These are phyloP conservation scores for Umbelopsis ramanniana DNA, from an alignment of 192 early-diverging fungal genomes.

Conservation along the genomic window DNA sequence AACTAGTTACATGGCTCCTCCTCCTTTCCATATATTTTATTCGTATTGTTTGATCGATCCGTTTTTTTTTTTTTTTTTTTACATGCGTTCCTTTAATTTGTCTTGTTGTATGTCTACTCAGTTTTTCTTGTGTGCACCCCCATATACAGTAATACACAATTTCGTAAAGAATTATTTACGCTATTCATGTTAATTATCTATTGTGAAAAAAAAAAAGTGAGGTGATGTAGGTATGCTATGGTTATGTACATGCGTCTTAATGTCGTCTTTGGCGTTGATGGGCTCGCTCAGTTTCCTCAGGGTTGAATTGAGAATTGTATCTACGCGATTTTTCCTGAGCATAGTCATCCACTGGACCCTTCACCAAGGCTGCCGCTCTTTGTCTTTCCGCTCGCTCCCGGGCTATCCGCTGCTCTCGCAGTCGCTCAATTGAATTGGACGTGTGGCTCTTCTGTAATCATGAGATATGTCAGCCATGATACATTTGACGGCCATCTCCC, in stretches of 20 bases:
- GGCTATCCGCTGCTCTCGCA: conserved; percentile 51
- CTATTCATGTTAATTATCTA: too few species aligned
- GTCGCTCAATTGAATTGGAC: conserved; percentile 40
- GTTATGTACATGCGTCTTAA: conserved; percentile 8
- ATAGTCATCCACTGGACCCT: neutral
- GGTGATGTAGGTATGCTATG: too few species aligned
- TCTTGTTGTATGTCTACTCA: neutral
- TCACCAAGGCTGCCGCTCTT: conserved; percentile 9
- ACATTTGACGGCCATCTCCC: too few species aligned
- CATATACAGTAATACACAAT: conserved; percentile 9
- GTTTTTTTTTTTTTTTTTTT: neutral
- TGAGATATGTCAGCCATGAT: conserved; percentile 17
- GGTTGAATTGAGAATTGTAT: conserved; percentile 63
- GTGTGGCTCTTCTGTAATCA: conserved; percentile 4
- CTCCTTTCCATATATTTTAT: neutral
- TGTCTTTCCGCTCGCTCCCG: conserved; percentile 23
- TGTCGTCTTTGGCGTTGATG: conserved; percentile 41
- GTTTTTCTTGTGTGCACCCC: neutral
- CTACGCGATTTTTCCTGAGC: conserved; percentile 16
- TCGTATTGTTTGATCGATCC: conserved; percentile 2
- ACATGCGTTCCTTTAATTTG: neutral
- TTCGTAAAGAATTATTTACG: neutral
- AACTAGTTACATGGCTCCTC: neutral
- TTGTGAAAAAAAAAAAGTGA: too few species aligned
- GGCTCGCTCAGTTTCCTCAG: conserved; percentile 42